phyloP scores from a whole-genome alignment of 1,139 yeast genomes.

The Hansenula sp. region DNA sequence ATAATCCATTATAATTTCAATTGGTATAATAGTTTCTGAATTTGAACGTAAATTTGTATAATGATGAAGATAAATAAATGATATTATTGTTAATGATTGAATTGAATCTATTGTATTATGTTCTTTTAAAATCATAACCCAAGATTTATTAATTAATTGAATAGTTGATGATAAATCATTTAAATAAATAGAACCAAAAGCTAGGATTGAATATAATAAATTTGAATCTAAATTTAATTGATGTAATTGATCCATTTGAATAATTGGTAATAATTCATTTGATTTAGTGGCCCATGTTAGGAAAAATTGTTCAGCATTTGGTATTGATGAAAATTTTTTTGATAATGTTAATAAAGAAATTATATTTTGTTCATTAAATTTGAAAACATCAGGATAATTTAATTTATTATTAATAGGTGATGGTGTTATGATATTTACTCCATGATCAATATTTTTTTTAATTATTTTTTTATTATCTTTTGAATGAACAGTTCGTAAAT shows the following conservation, averaged over 20 bases:
- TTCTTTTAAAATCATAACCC: constrained; percentile 13
- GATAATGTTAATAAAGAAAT: constrained; percentile 12
- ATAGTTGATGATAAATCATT: constrained; percentile 15
- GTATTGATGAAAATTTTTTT: constrained; percentile 7
- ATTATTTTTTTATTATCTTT: constrained; percentile 1
- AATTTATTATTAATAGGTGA: too few relatives aligned
- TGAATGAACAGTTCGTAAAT: constrained; percentile 71
- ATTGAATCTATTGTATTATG: constrained; percentile 7
- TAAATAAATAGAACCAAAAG: constrained; percentile 20
- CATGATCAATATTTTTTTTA: neutral
- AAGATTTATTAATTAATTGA: constrained; percentile 13
- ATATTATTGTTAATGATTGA: constrained; percentile 17
- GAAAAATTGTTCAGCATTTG: constrained; percentile 14
- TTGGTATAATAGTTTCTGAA: constrained; percentile 7
- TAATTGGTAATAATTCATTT: constrained; percentile 15
- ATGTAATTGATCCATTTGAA: constrained; percentile 11
- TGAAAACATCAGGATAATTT: neutral
- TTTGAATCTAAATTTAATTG: constrained; percentile 4
- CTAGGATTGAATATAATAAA: constrained; percentile 15
- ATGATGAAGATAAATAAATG: constrained; percentile 15
- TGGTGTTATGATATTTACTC: too few relatives aligned
- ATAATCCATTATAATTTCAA: constrained; percentile 11
- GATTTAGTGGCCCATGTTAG: constrained; percentile 21
- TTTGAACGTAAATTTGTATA: constrained; percentile 1
- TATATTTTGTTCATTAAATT: constrained; percentile 7